Evolutionary conservation across 352 stramenopile species (phyloP).

Genomic region (Phytophthora hybrid): DNA sequence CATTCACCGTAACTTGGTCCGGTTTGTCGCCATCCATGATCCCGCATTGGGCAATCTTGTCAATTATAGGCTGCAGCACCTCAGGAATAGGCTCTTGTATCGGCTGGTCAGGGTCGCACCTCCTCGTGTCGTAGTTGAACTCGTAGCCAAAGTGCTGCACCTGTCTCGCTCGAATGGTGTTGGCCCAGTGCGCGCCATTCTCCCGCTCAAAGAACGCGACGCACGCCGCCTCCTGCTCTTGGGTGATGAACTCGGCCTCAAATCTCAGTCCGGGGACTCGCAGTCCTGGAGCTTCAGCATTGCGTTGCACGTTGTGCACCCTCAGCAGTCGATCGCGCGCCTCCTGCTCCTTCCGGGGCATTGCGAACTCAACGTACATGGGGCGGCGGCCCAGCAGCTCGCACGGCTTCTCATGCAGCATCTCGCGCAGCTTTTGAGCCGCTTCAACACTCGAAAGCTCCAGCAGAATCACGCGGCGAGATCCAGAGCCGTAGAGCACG

Average conservation of each 20-base stretch:
- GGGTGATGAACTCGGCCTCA: slow-evolving; percentile 71
- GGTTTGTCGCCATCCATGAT: slow-evolving; percentile 68
- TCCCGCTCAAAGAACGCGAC: slow-evolving; percentile 70
- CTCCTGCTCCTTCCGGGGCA: slow-evolving; percentile 75
- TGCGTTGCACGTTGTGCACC: slow-evolving; percentile 68
- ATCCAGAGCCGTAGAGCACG: slow-evolving; percentile 68
- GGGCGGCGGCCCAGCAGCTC: slow-evolving; percentile 58
- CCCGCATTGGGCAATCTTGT: slow-evolving; percentile 55
- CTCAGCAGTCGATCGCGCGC: slow-evolving; percentile 62
- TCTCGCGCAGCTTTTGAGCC: slow-evolving; percentile 41
- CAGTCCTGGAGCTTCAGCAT: slow-evolving; percentile 41
- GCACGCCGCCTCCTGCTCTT: slow-evolving; percentile 60
- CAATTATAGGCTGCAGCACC: slow-evolving; percentile 51
- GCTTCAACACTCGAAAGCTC: slow-evolving; percentile 30
- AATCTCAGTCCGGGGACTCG: slow-evolving; percentile 75
- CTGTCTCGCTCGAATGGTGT: slow-evolving; percentile 81
- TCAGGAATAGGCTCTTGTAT: slow-evolving; percentile 59
- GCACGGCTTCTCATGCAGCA: slow-evolving; percentile 70
- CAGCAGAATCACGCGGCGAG: slow-evolving; percentile 61
- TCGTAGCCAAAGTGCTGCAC: slow-evolving; percentile 91
- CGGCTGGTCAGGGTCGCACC: slow-evolving; percentile 60
- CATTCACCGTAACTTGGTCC: slow-evolving; percentile 90
- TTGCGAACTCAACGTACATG: slow-evolving; percentile 81
- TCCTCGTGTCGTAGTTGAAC: slow-evolving; percentile 89
- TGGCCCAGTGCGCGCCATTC: slow-evolving; percentile 61